Conservation (phyloP, 352 stramenopile species). For the Pythium plurisporium region DNA sequence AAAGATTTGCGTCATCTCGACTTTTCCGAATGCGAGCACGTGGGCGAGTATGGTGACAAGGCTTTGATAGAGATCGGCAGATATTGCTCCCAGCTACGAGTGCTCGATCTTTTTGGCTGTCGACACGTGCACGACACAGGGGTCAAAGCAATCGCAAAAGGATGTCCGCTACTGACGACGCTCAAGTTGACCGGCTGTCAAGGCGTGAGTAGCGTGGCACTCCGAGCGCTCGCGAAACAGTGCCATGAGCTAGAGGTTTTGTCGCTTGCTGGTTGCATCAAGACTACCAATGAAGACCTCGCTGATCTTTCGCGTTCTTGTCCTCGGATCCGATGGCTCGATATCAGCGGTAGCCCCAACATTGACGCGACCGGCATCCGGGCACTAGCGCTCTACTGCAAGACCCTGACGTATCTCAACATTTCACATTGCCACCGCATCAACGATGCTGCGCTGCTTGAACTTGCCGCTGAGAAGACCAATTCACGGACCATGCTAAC, state of each 20-base stretch:
- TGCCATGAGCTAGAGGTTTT: constrained; percentile 71
- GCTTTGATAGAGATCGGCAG: constrained; percentile 86
- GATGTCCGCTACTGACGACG: constrained; percentile 80
- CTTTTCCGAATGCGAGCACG: constrained; percentile 77
- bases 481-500: constrained; percentile 23
- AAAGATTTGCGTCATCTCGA: constrained; percentile 76
- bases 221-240: constrained; percentile 66
- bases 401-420: constrained; percentile 58
- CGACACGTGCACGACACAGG: constrained; percentile 82
- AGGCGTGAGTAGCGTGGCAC: constrained; percentile 67
- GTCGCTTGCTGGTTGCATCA: constrained; percentile 78
- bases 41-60: constrained; percentile 92
- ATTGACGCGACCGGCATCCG: constrained; percentile 56
- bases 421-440: constrained; percentile 75
- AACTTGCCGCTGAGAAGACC: constrained; percentile 27
- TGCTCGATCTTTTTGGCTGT: constrained; percentile 86
- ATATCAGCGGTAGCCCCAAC: constrained; percentile 75
- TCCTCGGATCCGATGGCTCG: constrained; percentile 61
- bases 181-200: constrained; percentile 85
- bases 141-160: constrained; percentile 73
- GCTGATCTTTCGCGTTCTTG: constrained; percentile 46
- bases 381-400: constrained; percentile 55
- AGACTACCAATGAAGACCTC: constrained; percentile 78
- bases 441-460: constrained; percentile 55
- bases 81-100: constrained; percentile 65